A percentile compares a stretch with the other conserved stretches of the same genome.
Conservation (phyloP, 495 filamentous ascomycete genomes). For the Hypoxylon crocopeplum region DNA sequence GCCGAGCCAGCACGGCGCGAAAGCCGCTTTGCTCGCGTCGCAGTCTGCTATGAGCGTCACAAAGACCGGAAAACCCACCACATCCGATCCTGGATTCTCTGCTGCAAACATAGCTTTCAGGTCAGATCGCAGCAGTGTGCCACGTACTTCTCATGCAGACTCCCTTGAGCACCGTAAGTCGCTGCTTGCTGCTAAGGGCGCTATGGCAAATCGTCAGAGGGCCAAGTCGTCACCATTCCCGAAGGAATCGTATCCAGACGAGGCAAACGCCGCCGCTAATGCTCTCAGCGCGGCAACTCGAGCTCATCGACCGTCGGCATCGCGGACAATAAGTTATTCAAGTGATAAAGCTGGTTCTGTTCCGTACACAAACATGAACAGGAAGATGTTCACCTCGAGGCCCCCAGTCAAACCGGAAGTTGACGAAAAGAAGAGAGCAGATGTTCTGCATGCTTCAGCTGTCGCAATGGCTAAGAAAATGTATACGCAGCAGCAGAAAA, state of each 20-base stretch:
- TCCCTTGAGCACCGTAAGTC: constrained; percentile 59
- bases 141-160: constrained; percentile 21
- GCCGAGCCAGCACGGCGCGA: constrained; percentile 67
- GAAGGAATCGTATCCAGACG: constrained; percentile 61
- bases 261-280: constrained; percentile 64
- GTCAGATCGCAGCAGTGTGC: constrained; percentile 19
- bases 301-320: constrained; percentile 55
- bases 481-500: constrained; percentile 70
- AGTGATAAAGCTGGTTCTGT: constrained; percentile 48
- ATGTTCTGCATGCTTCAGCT: constrained; percentile 79
- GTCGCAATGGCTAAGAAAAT: constrained; percentile 87
- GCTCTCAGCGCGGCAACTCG: constrained; percentile 71
- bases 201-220: constrained; percentile 69
- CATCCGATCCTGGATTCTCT: constrained; percentile 59
- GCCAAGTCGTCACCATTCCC: constrained; percentile 68
- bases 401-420: constrained; percentile 75
- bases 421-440: constrained; percentile 73
- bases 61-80: constrained; percentile 46
- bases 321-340: constrained; percentile 32
- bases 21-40: constrained; percentile 74
- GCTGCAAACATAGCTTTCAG: constrained; percentile 65
- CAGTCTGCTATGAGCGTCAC: constrained; percentile 62
- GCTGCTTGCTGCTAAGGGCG: constrained; percentile 74
- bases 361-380: constrained; percentile 56
- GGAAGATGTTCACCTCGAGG: constrained; percentile 75